Evolutionary conservation across 257 asterid species (phyloP), one percentile per base, ranked within the genome.

Genomic region (Nicotiana attenuata): DNA sequence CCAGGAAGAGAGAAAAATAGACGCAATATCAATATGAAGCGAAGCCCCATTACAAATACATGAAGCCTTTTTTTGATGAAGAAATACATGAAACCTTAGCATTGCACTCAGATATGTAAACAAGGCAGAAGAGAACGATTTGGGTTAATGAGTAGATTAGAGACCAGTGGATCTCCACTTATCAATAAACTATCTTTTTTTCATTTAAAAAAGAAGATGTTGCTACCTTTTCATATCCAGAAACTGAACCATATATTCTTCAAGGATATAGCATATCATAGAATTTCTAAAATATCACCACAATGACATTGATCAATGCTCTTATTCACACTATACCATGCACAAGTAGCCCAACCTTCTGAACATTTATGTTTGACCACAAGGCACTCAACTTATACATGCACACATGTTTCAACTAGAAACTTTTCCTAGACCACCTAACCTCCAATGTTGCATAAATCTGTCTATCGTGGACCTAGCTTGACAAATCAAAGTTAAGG

Each of bases 1-100:
- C 65, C 78, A 33, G 60, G 47, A 71, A 81, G 66, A 56, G 17
- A 0, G 4, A 59, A 61, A 14, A 78, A 59, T 60, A 59, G 68
- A 22, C 38, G 17, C 59, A 78, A 57, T 8, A 71, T 80, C 47
- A 31, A 77, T 50, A 86, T 82, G 76, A 85, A 52, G 24, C 33
- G 78, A 47, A 67, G 22, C n/a, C 68, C 20, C 6, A 56, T 38
- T 28, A 38, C 47, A 20, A 33, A 31, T 6, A 64, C 20, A 75
- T 35, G 73, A 19, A 11, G 16, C 31, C 26, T 78, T 35, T 29
- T 29, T 29, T 29, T 29, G 28, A 29, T 29, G 33, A 29, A 29
- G 33, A 29, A 33, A 20, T 6, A 64, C 26, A 75, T 38, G 73
- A n/a, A n/a, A 10, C 33, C 28, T 78, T 38, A 64, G 60, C 57